Evolutionary conservation across 73 alveolate species (phyloP).

Genomic region (Paramecium bursaria): DNA sequence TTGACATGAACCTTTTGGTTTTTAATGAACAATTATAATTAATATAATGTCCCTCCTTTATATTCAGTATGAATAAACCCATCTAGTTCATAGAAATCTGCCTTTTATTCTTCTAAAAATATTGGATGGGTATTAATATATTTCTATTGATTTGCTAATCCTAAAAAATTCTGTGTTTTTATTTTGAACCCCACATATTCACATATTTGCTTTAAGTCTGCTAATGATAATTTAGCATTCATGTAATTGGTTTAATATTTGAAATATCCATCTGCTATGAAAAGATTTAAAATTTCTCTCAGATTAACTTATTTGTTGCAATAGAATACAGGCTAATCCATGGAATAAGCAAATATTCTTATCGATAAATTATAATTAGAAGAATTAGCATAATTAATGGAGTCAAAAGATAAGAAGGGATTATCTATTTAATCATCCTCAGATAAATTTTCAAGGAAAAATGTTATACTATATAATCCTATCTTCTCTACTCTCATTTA

Average conservation of each 20-base stretch:
- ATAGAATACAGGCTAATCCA: constrained; percentile 46
- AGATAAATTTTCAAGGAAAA: constrained; percentile 22
- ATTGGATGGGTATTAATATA: constrained; percentile 39
- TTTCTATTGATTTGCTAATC: constrained; percentile 27
- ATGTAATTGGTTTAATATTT: constrained; percentile 66
- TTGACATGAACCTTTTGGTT: constrained; percentile 44
- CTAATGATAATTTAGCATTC: constrained; percentile 64
- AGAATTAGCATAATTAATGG: constrained; percentile 53
- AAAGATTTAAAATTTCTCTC: constrained; percentile 60
- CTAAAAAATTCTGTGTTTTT: constrained; percentile 36
- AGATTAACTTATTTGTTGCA: constrained; percentile 47
- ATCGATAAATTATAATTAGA: constrained; percentile 14
- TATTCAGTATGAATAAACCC: background rate
- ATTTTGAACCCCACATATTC: constrained; percentile 65
- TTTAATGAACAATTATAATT: background rate
- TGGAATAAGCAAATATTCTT: constrained; percentile 18
- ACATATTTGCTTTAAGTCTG: constrained; percentile 62
- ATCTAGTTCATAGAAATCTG: constrained; percentile 7
- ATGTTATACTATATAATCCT: constrained; percentile 13
- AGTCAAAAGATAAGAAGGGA: constrained; percentile 56
- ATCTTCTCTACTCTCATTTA: constrained; percentile 32
- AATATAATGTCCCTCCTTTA: background rate
- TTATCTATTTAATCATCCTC: background rate
- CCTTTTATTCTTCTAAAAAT: constrained; percentile 45
- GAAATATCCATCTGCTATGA: constrained; percentile 69